Evolutionary conservation across 1,284 basidiomycete genomes (phyloP).

Genomic region (Ustilago lituana): DNA sequence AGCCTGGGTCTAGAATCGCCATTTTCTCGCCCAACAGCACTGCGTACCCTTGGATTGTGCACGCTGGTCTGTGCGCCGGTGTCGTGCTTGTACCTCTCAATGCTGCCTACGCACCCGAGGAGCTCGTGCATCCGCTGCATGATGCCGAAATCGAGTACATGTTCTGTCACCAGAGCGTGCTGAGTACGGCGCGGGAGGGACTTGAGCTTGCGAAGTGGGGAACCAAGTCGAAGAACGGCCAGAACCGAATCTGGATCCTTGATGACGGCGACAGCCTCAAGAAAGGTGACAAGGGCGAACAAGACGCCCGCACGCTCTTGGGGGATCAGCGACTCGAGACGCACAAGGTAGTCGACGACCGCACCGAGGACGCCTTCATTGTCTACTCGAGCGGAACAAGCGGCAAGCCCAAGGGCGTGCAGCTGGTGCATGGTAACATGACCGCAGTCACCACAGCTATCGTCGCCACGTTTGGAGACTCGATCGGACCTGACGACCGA

Average conservation of each 20-base stretch:
- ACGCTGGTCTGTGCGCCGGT: conserved; percentile 54
- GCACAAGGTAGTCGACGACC: conserved; percentile 45
- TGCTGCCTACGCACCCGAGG: conserved; percentile 60
- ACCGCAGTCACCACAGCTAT: conserved; percentile 51
- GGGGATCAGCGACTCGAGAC: conserved; percentile 37
- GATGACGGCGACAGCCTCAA: conserved; percentile 57
- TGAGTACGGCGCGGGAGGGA: conserved; percentile 47
- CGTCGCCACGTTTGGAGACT: conserved; percentile 21
- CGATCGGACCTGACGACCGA: conserved; percentile 41
- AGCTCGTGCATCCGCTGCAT: conserved; percentile 57
- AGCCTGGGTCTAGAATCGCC: conserved; percentile 52
- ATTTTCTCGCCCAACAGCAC: conserved; percentile 64
- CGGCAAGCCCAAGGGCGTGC: conserved; percentile 65
- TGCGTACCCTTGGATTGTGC: conserved; percentile 50
- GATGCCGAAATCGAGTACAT: conserved; percentile 56
- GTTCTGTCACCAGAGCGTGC: conserved; percentile 51
- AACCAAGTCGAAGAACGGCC: conserved; percentile 35
- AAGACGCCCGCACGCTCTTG: conserved; percentile 47
- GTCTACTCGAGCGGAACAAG: conserved; percentile 63
- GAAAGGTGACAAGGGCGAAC: conserved; percentile 46
- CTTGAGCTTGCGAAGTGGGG: conserved; percentile 42
- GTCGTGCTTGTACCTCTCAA: conserved; percentile 58
- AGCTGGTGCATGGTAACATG: conserved; percentile 62
- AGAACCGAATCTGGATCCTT: conserved; percentile 58
- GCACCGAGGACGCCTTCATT: conserved; percentile 51